Conservation (phyloP, 2,329 filamentous ascomycete species). For the Talaromyces pinophilus region DNA sequence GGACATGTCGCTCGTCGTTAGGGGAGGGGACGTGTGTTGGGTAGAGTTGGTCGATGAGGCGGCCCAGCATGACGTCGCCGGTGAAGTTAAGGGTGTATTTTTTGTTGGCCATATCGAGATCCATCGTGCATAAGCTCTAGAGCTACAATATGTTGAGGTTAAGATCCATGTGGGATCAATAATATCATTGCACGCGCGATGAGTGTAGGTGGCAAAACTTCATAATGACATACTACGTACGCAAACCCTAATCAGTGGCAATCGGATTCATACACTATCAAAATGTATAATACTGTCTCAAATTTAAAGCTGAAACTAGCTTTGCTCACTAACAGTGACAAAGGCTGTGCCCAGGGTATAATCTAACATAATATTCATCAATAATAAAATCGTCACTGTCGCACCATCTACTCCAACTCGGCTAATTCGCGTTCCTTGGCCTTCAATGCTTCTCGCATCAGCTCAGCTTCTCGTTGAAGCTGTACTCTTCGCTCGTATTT, state of each 20-base stretch:
- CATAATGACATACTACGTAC: not conserved
- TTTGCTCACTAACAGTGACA: not conserved
- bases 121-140: not conserved
- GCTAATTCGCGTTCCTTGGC: conserved; percentile 75
- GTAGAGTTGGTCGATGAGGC: conserved; percentile 45
- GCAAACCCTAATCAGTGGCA: not conserved
- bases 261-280: not conserved
- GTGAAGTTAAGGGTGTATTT: conserved; percentile 36
- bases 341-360: not conserved
- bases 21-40: conserved; percentile 36
- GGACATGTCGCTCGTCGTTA: conserved; percentile 29
- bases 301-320: not conserved
- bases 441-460: conserved; percentile 70
- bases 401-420: conserved; percentile 41
- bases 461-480: conserved; percentile 71
- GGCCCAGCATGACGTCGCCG: conserved; percentile 48
- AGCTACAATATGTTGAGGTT: too few species aligned
- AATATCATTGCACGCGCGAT: too few species aligned
- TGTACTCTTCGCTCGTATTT: conserved; percentile 62
- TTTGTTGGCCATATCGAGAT: not conserved
- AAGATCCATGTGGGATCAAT: too few species aligned
- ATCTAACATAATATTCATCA: conserved; percentile 4
- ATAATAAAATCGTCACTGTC: not conserved
- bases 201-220: not conserved
- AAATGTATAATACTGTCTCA: not conserved